A percentile compares a stretch with the other conserved stretches of the same genome.
Conservation (phyloP, 768 basidiomycete species). For the Cystobasidium tubakii region DNA sequence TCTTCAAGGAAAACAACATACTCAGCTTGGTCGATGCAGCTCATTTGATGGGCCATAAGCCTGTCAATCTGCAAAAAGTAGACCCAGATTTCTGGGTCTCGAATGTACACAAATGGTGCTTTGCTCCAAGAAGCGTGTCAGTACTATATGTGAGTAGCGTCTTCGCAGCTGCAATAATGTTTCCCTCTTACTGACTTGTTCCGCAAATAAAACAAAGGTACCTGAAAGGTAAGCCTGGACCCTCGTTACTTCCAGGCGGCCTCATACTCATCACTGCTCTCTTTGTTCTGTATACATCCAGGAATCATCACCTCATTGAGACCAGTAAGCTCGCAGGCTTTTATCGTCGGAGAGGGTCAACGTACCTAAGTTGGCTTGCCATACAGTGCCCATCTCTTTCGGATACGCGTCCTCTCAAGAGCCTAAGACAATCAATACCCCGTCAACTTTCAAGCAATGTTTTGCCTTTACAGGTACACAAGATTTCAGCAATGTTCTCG, state of each 20-base stretch:
- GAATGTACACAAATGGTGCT: slow-evolving; percentile 45
- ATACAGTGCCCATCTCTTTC: slow-evolving; percentile 27
- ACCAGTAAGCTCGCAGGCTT: slow-evolving; percentile 52
- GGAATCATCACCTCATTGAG: slow-evolving; percentile 34
- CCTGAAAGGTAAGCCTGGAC: slow-evolving; percentile 15
- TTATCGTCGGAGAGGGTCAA: no score
- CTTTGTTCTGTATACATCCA: background rate
- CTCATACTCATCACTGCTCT: slow-evolving; percentile 35
- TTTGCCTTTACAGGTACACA: slow-evolving; percentile 28
- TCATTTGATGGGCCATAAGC: slow-evolving; percentile 50
- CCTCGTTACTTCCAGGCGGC: background rate
- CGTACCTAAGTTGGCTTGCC: slow-evolving; percentile 39
- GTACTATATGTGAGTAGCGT: slow-evolving; percentile 37
- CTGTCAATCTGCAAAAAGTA: slow-evolving; percentile 46
- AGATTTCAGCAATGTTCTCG: slow-evolving; percentile 18
- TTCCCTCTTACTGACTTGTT: slow-evolving; percentile 16
- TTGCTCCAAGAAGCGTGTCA: slow-evolving; percentile 40
- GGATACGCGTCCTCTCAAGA: slow-evolving; percentile 58
- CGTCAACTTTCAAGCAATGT: slow-evolving; percentile 49
- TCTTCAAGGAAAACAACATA: slow-evolving; percentile 48
- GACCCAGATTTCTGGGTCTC: slow-evolving; percentile 49
- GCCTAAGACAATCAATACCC: slow-evolving; percentile 57
- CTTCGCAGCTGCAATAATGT: slow-evolving; percentile 22
- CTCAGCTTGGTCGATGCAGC: slow-evolving; percentile 51
- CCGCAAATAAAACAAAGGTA: background rate